Evolutionary conservation across 352 stramenopile genomes (phyloP), one percentile per base, ranked within the genome.

Genomic region (Stramenopiles sp.): DNA sequence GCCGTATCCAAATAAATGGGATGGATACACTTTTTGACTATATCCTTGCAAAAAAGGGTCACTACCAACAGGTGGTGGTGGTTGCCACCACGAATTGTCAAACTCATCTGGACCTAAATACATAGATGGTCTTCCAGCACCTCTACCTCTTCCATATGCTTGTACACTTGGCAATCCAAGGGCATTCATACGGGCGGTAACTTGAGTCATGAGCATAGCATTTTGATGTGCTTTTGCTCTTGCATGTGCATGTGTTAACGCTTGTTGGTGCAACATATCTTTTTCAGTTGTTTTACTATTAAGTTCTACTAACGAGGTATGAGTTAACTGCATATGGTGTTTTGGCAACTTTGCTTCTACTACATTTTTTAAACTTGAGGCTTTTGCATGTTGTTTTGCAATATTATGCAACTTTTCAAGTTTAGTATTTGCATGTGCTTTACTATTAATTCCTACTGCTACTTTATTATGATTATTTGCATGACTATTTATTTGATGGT

Each of bases 11-110:
- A 76, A 76, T 33, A 76, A 76, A 76, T 76, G 65, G 30, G 30
- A 33, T 13, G 65, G 65, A 31, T 31, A 76, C 13, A 76, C 65
- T 76, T 76, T 76, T 76, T 76, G 65, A 13, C 65, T 76, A 13
- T 76, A 76, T 33, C 65, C 65, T 33, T 76, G 65, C 65, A 76
- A 76, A 33, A 76, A 76, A 76, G 65, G 65, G 65, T 76, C 65
- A 7, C 65, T 33, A 13, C 65, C 65, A 76, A 76, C 65, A 13
- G 30, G 30, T 13, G 65, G 65, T 33, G 65, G 65, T 76, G 65
- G 65, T 33, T 76, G 65, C 65, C 65, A 76, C 65, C 65, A 76
- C 13, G 65, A 76, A 20, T 76, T 76, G 65, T 76, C 65, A 76
- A 76, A 76, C 31, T 76, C 65, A 20, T 33, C 31, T 13, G 65